Evolutionary conservation across 2,329 filamentous ascomycete genomes (phyloP).

Genomic region (Colletotrichum gigasporum): DNA sequence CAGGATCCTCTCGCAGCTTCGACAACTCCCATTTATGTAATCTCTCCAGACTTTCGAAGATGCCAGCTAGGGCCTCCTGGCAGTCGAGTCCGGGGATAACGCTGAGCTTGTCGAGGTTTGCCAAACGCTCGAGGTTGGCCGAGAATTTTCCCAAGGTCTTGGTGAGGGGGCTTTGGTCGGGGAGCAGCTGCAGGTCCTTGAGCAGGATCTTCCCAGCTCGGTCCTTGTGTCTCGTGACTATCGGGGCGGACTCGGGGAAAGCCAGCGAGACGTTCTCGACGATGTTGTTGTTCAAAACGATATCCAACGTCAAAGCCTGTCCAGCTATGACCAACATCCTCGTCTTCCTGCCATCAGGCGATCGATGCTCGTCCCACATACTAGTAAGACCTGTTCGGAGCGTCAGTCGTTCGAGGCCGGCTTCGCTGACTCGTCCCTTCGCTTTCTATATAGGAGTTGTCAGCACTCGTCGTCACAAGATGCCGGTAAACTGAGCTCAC

Average conservation of each 20-base stretch:
- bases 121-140: slow-evolving; percentile 75
- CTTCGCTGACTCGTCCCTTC: slow-evolving; percentile 76
- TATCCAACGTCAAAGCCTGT: slow-evolving; percentile 67
- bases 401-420: slow-evolving; percentile 77
- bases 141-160: slow-evolving; percentile 77
- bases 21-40: slow-evolving; percentile 78
- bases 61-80: slow-evolving; percentile 78
- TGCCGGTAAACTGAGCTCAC: slow-evolving; percentile 49
- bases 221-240: slow-evolving; percentile 67
- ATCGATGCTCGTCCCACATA: slow-evolving; percentile 64
- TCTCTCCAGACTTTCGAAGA: slow-evolving; percentile 75
- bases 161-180: slow-evolving; percentile 71
- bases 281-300: slow-evolving; percentile 68
- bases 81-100: slow-evolving; percentile 75
- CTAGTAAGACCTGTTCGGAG: slow-evolving; percentile 73
- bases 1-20: slow-evolving; percentile 60
- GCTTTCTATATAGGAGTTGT: slow-evolving; percentile 17
- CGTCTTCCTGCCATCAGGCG: slow-evolving; percentile 56
- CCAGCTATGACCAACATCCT: slow-evolving; percentile 71
- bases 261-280: slow-evolving; percentile 70
- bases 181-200: slow-evolving; percentile 68
- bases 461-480: slow-evolving; percentile 36
- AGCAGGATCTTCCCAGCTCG: slow-evolving; percentile 73
- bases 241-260: slow-evolving; percentile 68
- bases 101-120: slow-evolving; percentile 77